A percentile compares a stretch with the other conserved stretches of the same genome.
phyloP scores from a whole-genome alignment of 2,329 filamentous ascomycete species.

The Phialophora chinensis region DNA sequence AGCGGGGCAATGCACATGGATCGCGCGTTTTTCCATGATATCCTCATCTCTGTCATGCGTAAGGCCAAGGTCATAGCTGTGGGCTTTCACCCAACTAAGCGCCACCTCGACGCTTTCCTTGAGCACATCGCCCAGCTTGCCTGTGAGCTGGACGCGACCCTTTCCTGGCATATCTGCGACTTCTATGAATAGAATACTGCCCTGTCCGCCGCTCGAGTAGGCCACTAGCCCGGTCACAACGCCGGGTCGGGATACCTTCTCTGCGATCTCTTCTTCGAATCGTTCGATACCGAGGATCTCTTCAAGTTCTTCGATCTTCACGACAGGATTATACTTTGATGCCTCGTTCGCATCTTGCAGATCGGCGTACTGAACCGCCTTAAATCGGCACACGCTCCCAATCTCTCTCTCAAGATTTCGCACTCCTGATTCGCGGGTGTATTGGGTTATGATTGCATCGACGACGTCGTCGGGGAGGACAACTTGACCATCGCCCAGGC shows the following conservation, averaged over 20 bases:
- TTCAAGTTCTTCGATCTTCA: constrained; percentile 83
- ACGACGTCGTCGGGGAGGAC: constrained; percentile 80
- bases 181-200: constrained; percentile 97
- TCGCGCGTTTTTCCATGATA: constrained; percentile 92
- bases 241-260: constrained; percentile 79
- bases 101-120: constrained; percentile 98
- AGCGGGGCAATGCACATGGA: constrained; percentile 95
- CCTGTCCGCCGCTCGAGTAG: constrained; percentile 89
- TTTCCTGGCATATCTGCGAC: constrained; percentile 95
- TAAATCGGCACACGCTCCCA: constrained; percentile 89
- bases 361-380: constrained; percentile 93
- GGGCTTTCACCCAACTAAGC: constrained; percentile 94
- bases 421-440: constrained; percentile 95
- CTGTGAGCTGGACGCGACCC: constrained; percentile 90
- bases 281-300: constrained; percentile 89
- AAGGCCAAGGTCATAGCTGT: constrained; percentile 88
- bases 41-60: constrained; percentile 81
- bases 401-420: constrained; percentile 96
- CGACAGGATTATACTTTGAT: constrained; percentile 72
- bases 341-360: constrained; percentile 69
- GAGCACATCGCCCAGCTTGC: constrained; percentile 93
- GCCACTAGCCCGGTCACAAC: constrained; percentile 96
- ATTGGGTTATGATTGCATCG: constrained; percentile 93
- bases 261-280: constrained; percentile 94
- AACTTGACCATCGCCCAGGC: constrained; percentile 76